Conservation (phyloP, 805 yeast species). For the Grigorovia transvaalensis region DNA sequence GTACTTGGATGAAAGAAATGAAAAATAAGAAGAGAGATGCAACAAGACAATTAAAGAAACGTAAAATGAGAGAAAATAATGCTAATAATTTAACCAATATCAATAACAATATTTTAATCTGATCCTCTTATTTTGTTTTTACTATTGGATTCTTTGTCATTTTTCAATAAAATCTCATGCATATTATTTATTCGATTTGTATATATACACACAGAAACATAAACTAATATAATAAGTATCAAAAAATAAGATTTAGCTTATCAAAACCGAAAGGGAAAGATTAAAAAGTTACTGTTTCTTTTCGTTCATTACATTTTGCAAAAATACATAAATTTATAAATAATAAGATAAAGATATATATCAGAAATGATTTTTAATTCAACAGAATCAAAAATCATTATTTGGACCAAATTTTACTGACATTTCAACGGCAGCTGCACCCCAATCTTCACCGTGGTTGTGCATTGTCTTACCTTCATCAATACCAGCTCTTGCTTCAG, state of each 20-base stretch:
- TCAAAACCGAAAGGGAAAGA: no score
- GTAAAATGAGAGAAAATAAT: constrained; percentile 14
- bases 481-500: constrained; percentile 84
- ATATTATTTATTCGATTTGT: background rate
- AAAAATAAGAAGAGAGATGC: constrained; percentile 70
- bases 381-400: constrained; percentile 6
- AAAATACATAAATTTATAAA: background rate
- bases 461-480: constrained; percentile 56
- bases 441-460: constrained; percentile 98
- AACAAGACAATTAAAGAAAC: constrained; percentile 44
- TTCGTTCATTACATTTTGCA: no score
- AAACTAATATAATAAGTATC: background rate
- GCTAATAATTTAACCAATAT: constrained; percentile 1
- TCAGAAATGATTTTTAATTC: background rate
- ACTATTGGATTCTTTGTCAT: background rate
- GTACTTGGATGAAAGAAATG: constrained; percentile 66
- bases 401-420: constrained; percentile 35
- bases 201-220: background rate
- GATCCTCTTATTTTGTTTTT: background rate
- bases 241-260: no score
- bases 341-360: background rate
- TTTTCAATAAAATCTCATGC: background rate
- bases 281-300: no score
- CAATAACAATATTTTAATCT: constrained; percentile 2
- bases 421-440: constrained; percentile 98